These are phyloP conservation scores for Gymnopus androsaceus DNA, from an alignment of 1,284 basidiomycete species.

Conservation along the genomic window DNA sequence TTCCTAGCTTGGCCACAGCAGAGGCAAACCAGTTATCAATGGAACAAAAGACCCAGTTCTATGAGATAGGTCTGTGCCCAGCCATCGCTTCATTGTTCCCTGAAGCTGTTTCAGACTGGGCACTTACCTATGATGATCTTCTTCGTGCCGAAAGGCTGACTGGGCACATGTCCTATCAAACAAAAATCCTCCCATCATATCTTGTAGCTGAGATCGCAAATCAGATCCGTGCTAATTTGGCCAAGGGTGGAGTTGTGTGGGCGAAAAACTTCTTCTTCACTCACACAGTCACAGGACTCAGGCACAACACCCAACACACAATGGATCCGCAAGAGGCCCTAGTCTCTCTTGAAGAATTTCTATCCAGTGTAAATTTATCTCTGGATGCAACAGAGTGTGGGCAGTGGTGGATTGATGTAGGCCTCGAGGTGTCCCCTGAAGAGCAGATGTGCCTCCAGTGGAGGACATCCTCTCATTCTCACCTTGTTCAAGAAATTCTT, in stretches of 20 bases:
- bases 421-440: slow-evolving; percentile 17
- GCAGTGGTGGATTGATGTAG: slow-evolving; percentile 23
- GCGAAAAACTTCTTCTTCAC: slow-evolving; percentile 23
- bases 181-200: slow-evolving; percentile 18
- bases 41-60: slow-evolving; percentile 20
- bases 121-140: slow-evolving; percentile 21
- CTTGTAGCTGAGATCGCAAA: slow-evolving; percentile 11
- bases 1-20: slow-evolving; percentile 22
- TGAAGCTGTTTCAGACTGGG: slow-evolving; percentile 22
- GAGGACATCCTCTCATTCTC: neutral
- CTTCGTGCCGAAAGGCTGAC: slow-evolving; percentile 19
- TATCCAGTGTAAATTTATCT: slow-evolving; percentile 13
- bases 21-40: neutral
- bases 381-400: neutral
- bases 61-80: slow-evolving; percentile 27
- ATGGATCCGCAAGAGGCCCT: neutral
- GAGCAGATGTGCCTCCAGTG: neutral
- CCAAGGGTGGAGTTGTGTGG: slow-evolving; percentile 17
- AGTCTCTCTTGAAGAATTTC: slow-evolving; percentile 14
- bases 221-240: neutral
- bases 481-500: neutral
- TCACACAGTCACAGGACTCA: slow-evolving; percentile 28
- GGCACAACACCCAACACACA: slow-evolving; percentile 24
- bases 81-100: slow-evolving; percentile 17
- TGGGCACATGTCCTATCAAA: slow-evolving; percentile 20